A percentile compares a stretch with the other conserved stretches of the same genome.
Evolutionary conservation across 2,329 filamentous ascomycete genomes (phyloP).

Genomic region (Scedosporium dehoogii): DNA sequence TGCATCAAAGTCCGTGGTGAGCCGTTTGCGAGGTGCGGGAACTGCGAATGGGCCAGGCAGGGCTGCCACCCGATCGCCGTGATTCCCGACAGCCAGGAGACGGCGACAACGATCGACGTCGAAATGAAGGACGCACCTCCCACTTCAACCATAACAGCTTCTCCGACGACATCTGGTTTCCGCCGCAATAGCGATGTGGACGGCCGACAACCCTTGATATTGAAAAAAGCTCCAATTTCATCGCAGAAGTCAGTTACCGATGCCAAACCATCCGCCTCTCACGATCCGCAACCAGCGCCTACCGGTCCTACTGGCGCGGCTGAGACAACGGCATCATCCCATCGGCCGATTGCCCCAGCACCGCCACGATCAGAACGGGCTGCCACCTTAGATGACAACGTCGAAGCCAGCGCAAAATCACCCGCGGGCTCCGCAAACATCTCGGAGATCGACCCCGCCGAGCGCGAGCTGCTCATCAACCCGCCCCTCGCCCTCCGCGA

Average conservation of each 20-base stretch:
- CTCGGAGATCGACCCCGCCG: neutral
- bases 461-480: conserved; percentile 2
- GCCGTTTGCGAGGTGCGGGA: conserved; percentile 37
- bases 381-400: neutral
- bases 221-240: neutral
- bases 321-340: neutral
- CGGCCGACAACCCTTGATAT: neutral
- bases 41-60: conserved; percentile 39
- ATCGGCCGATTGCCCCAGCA: neutral
- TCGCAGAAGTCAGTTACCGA: neutral
- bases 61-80: conserved; percentile 22
- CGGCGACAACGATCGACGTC: neutral
- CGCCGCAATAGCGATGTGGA: neutral
- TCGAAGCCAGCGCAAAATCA: neutral
- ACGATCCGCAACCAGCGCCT: neutral
- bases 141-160: neutral
- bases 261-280: neutral
- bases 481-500: conserved; percentile 30
- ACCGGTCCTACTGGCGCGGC: neutral
- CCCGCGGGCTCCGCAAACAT: neutral
- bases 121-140: neutral
- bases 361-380: neutral
- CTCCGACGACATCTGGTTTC: neutral
- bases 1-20: conserved; percentile 32
- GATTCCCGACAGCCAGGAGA: neutral